Base-by-base conservation (phyloP, 192 early-diverging fungal genomes). In the Backusella circina region DNA sequence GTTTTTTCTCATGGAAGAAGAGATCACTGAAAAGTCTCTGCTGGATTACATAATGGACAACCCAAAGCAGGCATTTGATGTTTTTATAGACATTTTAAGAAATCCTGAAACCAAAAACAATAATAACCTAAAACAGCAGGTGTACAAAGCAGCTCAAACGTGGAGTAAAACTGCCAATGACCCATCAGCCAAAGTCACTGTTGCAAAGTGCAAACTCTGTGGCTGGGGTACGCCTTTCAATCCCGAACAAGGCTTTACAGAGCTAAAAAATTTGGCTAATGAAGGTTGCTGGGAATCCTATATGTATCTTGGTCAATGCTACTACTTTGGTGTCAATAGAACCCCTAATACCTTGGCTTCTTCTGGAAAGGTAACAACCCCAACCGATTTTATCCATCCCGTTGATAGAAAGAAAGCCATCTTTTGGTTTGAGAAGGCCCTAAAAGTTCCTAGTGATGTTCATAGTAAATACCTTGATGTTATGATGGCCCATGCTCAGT, bases 251-350 rank as follows among this genome's bases (percentile, higher is more conserved):
- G 81, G 81, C 5, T 82, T 82, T 35, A 21, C 51, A 26, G 47
- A 50, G 10, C 50, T 82, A 10, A 44, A 69, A 13, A 3, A 26
- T 6, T 65, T 82, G 50, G 77, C 81, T 21, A 37, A 64, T 44
- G 64, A 73, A 26, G 54, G 50, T 26, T 65, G 33, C 21, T 73
- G 74, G 71, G 75, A 79, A 36, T 74, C 81, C n/a, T 82, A 68
- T 47, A 79, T 77, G 61, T 75, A 75, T 33, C 37, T 82, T 15
- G 81, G 71, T n/a, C 50, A 57, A 15, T 82, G 78, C 39, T 82
- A 76, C 30, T 66, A 54, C 26, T 38, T 77, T 28, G 81, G 81
- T 35, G 70, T 79, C 16, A 41, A 70, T 8, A 37, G 47, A 47
- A 31, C 5, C 18, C 26, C 67, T 13, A 39, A 18, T 35, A 18